phyloP scores from a whole-genome alignment of 2,329 filamentous ascomycete genomes.

The Scytalidium sp. region DNA sequence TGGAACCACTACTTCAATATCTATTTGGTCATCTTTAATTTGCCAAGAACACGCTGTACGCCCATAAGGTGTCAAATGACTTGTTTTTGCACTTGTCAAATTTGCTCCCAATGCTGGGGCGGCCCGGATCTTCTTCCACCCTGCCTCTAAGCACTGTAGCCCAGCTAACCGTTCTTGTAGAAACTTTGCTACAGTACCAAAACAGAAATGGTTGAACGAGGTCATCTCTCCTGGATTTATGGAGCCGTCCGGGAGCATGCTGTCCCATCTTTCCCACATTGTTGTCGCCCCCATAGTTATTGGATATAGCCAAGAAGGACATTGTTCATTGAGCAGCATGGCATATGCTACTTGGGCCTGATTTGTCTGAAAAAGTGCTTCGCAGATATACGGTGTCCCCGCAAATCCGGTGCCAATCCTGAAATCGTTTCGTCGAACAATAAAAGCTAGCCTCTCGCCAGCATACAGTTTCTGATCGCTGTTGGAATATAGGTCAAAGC shows the following conservation, averaged over 20 bases:
- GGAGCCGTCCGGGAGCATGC: conserved; percentile 29
- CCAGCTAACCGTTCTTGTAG: conserved; percentile 30
- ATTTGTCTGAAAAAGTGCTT: conserved; percentile 10
- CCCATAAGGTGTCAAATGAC: conserved; percentile 20
- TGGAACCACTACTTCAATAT: too few species aligned
- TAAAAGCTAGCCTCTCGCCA: conserved; percentile 6
- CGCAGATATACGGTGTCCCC: conserved; percentile 16
- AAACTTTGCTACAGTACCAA: conserved; percentile 33
- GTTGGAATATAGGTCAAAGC: conserved; percentile 10
- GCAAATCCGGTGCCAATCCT: conserved; percentile 17
- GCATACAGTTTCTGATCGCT: neutral
- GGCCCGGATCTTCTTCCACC: conserved; percentile 22
- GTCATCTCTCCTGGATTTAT: conserved; percentile 34
- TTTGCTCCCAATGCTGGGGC: conserved; percentile 22
- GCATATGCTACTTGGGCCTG: conserved; percentile 20
- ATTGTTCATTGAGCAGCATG: conserved; percentile 29
- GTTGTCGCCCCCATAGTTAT: conserved; percentile 35
- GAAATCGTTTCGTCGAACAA: conserved; percentile 8
- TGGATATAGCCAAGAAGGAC: conserved; percentile 33
- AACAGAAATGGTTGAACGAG: conserved; percentile 34
- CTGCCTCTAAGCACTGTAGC: conserved; percentile 20
- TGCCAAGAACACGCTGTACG: conserved; percentile 10
- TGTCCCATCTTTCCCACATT: conserved; percentile 37
- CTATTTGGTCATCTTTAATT: neutral
- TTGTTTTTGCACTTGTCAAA: conserved; percentile 19